Base-by-base conservation (phyloP, 176 grass and related monocot species). In the Eremochloa ophiuroides region DNA sequence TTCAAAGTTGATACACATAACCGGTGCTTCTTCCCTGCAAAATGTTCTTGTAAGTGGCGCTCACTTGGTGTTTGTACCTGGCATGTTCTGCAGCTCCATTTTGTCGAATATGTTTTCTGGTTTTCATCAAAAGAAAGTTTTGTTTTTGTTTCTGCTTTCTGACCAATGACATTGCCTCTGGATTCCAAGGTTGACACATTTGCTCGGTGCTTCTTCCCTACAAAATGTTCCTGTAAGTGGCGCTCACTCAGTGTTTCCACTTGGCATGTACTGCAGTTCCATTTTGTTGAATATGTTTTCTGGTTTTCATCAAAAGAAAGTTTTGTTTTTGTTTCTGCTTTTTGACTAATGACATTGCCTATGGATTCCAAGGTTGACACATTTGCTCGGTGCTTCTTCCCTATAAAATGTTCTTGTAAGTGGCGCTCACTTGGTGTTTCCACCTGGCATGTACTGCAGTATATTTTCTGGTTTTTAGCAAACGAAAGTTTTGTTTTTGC, bases 341-440 rank as follows among this genome's bases (percentile, higher is more conserved):
- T 80, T 39, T 31, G 65, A 31, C 2, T 66, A 42, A 39, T 85
- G 63, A 39, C 31, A 9, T 42, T 61, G 31, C 34, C 69, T 74
- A 3, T 67, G 14, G 20, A 29, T 23, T 51, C 82, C 53, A 89
- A 14, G 17, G 18, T 7, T 41, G 48, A 62, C 11, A 69, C 18
- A 44, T 81, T 89, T 23, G 40, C 12, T 71, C 26, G 22, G 33
- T 89, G 87, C 61, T 81, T 80, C 64, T 76, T 71, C 69, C 82
- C 77, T 71, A 29, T 39, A n/a, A 16, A 71, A 17, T 89, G 87
- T 20, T 63, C 5, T 10, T 51, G 60, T 8, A 85, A 30, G 39
- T 58, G 34, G n/a, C 58, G 50, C 66, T 75, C 51, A n/a, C 30
- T 80, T n/a, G 30, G 74, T 33, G 82, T 13, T 26, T 29, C 5